Percentiles rank a stretch among this genome's conserved stretches.
phyloP scores from a whole-genome alignment of 768 basidiomycete genomes.

The Collybia sordida region DNA sequence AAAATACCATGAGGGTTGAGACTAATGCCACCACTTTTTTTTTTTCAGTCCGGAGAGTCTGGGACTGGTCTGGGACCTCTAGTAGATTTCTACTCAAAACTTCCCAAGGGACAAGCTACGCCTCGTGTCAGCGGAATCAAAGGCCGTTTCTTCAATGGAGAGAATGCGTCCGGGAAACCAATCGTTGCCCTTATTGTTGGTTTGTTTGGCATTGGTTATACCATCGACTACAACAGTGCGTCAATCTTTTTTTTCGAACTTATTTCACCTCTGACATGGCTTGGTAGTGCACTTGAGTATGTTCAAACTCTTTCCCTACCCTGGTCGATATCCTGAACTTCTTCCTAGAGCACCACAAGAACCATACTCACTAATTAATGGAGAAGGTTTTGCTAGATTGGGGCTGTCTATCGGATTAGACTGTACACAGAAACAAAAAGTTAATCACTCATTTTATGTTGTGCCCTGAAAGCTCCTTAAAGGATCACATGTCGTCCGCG shows the following conservation, averaged over 20 bases:
- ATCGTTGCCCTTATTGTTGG: slow-evolving; percentile 61
- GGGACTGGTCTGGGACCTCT: slow-evolving; percentile 81
- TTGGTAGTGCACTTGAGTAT: slow-evolving; percentile 79
- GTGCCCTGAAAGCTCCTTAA: not conserved
- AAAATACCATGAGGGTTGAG: not conserved
- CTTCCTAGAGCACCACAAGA: slow-evolving; percentile 81
- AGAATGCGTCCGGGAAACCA: slow-evolving; percentile 79
- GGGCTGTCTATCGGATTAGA: slow-evolving; percentile 12
- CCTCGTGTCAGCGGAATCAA: slow-evolving; percentile 67
- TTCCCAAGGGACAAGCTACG: slow-evolving; percentile 85
- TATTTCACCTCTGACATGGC: slow-evolving; percentile 5
- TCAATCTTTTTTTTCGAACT: slow-evolving; percentile 22
- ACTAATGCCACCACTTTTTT: slow-evolving; percentile 7
- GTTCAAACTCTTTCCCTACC: slow-evolving; percentile 22
- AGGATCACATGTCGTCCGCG: no score
- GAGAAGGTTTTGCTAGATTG: slow-evolving; percentile 7
- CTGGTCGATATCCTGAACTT: slow-evolving; percentile 19
- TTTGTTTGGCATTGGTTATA: slow-evolving; percentile 79
- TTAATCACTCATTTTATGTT: not conserved
- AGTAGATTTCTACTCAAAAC: slow-evolving; percentile 94
- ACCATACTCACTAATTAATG: slow-evolving; percentile 68
- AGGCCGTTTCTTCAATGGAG: slow-evolving; percentile 80
- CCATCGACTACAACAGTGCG: slow-evolving; percentile 88
- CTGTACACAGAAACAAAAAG: slow-evolving; percentile 3
- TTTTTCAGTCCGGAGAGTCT: slow-evolving; percentile 70